phyloP scores from a whole-genome alignment of 2,329 filamentous ascomycete genomes.

The Pseudomassariella vexata region DNA sequence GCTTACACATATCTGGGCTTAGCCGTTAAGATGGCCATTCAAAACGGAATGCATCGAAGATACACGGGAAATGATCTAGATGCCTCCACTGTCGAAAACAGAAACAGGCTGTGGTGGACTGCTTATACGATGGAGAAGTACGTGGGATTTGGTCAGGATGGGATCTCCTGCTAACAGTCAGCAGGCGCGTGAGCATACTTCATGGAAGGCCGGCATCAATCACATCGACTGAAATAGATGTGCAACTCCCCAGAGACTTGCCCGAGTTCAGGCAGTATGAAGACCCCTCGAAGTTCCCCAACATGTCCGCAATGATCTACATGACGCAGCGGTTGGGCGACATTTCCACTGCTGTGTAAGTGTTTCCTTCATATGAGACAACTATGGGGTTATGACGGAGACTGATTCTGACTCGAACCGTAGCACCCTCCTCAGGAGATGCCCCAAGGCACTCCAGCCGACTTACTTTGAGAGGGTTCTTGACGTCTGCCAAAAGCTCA shows the following conservation, averaged over 20 bases:
- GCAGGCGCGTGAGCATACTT: slow-evolving; percentile 47
- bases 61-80: slow-evolving; percentile 41
- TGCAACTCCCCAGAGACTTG: slow-evolving; percentile 42
- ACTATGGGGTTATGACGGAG: no score
- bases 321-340: no score
- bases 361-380: no score
- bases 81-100: slow-evolving; percentile 41
- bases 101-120: slow-evolving; percentile 53
- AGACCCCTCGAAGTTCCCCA: no score
- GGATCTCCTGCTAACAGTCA: slow-evolving; percentile 7
- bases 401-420: no score
- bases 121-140: slow-evolving; percentile 51
- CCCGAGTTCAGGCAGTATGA: slow-evolving; percentile 34
- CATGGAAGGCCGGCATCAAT: slow-evolving; percentile 52
- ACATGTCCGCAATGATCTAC: no score
- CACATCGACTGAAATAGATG: slow-evolving; percentile 45
- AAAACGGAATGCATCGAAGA: slow-evolving; percentile 54
- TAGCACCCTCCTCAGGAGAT: no score
- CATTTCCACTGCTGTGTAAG: no score
- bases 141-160: slow-evolving; percentile 4
- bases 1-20: slow-evolving; percentile 52
- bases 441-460: no score
- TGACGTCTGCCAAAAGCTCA: no score
- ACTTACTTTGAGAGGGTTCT: no score
- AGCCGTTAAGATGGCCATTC: slow-evolving; percentile 50